Percentiles rank a stretch among this genome's conserved stretches.
These are phyloP conservation scores for Lyophyllum atratum DNA, from an alignment of 768 basidiomycete species.

Conservation along the genomic window DNA sequence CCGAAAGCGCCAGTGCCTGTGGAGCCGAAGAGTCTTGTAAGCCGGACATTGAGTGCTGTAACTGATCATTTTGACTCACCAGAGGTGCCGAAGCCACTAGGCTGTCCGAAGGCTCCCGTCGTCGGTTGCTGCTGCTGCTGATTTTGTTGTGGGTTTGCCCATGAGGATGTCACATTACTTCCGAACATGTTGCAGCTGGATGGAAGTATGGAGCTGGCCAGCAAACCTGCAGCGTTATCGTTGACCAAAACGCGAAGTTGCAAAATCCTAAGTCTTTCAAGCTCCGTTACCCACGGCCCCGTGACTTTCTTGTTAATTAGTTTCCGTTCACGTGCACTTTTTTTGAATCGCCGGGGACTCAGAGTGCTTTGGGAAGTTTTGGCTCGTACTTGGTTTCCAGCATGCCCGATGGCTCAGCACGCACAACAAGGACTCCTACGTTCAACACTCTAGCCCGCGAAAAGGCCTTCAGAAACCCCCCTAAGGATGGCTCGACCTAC, in stretches of 20 bases:
- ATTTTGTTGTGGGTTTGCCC: slow-evolving; percentile 68
- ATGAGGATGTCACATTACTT: slow-evolving; percentile 57
- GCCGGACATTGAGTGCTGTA: slow-evolving; percentile 22
- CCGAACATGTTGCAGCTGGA: slow-evolving; percentile 57
- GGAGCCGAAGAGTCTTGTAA: slow-evolving; percentile 47
- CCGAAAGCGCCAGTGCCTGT: slow-evolving; percentile 58
- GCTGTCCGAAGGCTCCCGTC: slow-evolving; percentile 70
- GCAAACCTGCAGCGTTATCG: slow-evolving; percentile 6
- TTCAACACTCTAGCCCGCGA: slow-evolving; percentile 87
- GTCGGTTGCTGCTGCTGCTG: slow-evolving; percentile 59
- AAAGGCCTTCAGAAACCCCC: slow-evolving; percentile 74
- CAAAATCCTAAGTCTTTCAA: slow-evolving; percentile 29
- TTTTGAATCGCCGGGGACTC: slow-evolving; percentile 18
- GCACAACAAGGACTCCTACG: slow-evolving; percentile 46
- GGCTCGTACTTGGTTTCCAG: slow-evolving; percentile 12
- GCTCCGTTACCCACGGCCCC: slow-evolving; percentile 34
- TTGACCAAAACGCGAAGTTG: slow-evolving; percentile 17
- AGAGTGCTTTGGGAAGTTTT: background rate
- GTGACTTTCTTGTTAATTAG: slow-evolving; percentile 9
- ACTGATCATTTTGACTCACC: slow-evolving; percentile 35
- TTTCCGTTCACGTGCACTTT: slow-evolving; percentile 34
- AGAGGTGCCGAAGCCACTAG: slow-evolving; percentile 59
- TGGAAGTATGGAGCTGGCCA: background rate
- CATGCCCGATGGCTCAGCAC: slow-evolving; percentile 56
- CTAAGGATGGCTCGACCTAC: slow-evolving; percentile 65